These are phyloP conservation scores for Populus pruinosa DNA, from an alignment of 345 rosid genomes.

Conservation along the genomic window DNA sequence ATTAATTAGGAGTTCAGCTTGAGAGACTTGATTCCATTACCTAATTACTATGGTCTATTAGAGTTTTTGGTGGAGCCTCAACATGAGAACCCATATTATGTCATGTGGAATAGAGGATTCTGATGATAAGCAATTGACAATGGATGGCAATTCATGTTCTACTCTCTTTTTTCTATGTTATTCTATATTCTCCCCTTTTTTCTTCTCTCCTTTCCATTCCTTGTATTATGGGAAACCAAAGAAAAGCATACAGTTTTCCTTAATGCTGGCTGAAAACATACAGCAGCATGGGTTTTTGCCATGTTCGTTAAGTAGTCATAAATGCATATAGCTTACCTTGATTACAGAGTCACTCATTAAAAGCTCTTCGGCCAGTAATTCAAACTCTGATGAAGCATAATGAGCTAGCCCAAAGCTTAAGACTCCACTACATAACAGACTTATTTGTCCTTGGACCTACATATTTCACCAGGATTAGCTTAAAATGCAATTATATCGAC, in stretches of 20 bases:
- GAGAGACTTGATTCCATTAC: not conserved
- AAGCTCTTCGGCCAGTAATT: slow-evolving; percentile 90
- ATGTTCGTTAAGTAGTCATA: not conserved
- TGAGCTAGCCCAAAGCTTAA: slow-evolving; percentile 92
- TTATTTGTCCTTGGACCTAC: slow-evolving; percentile 96
- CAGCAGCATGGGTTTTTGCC: not conserved
- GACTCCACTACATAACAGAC: slow-evolving; percentile 63
- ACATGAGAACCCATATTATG: not conserved
- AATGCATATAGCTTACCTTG: slow-evolving; percentile 45
- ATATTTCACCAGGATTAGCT: slow-evolving; percentile 21
- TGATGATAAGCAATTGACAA: not conserved
- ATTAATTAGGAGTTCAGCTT: not conserved
- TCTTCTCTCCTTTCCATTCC: not conserved
- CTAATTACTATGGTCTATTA: not conserved
- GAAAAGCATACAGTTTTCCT: not conserved
- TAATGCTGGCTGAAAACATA: not conserved
- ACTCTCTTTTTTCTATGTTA: not conserved
- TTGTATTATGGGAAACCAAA: not conserved
- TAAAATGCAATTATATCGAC: not conserved
- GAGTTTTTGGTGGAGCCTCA: not conserved
- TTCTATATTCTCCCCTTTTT: not conserved
- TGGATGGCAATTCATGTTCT: not conserved
- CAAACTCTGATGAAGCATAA: slow-evolving; percentile 92
- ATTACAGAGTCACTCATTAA: slow-evolving; percentile 93
- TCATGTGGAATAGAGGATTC: not conserved